phyloP scores from a whole-genome alignment of 352 stramenopile species.

The Phytopythium ostracodes region DNA sequence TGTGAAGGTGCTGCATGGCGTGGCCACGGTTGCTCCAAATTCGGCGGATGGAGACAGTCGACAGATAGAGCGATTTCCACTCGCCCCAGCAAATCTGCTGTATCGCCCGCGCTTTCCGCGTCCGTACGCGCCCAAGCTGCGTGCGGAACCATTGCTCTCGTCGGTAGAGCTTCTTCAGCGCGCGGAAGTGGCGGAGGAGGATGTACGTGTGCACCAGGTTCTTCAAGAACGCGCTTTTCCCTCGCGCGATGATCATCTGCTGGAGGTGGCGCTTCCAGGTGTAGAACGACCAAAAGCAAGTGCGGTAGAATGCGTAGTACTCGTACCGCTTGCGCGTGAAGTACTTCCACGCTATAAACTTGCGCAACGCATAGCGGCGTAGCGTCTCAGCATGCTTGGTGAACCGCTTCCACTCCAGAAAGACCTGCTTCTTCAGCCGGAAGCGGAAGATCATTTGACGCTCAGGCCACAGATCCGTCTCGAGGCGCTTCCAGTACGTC shows the following conservation, averaged over 20 bases:
- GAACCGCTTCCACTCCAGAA: slow-evolving; percentile 45
- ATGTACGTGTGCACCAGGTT: slow-evolving; percentile 56
- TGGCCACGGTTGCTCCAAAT: slow-evolving; percentile 46
- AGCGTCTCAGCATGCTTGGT: slow-evolving; percentile 33
- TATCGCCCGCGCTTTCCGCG: slow-evolving; percentile 18
- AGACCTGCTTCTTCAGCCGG: slow-evolving; percentile 49
- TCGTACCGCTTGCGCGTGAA: slow-evolving; percentile 39
- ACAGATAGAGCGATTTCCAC: slow-evolving; percentile 27
- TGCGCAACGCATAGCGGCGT: slow-evolving; percentile 39
- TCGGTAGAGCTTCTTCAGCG: slow-evolving; percentile 29
- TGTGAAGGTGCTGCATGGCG: slow-evolving; percentile 51
- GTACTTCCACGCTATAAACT: slow-evolving; percentile 66
- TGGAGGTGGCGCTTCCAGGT: slow-evolving; percentile 75
- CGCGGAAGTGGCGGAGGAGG: slow-evolving; percentile 51
- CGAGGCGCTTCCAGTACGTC: slow-evolving; percentile 30
- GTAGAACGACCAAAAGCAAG: slow-evolving; percentile 78
- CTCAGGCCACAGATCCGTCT: slow-evolving; percentile 52
- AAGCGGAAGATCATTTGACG: slow-evolving; percentile 57
- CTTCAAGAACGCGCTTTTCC: slow-evolving; percentile 53
- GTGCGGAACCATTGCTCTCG: slow-evolving; percentile 25
- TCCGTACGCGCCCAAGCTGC: slow-evolving; percentile 22
- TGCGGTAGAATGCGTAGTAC: slow-evolving; percentile 54
- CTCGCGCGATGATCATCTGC: slow-evolving; percentile 55
- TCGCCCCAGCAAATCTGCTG: slow-evolving; percentile 23
- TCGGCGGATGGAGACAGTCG: slow-evolving; percentile 22